phyloP scores from a whole-genome alignment of 805 yeast species.

The Kodamaea fukazawae region DNA sequence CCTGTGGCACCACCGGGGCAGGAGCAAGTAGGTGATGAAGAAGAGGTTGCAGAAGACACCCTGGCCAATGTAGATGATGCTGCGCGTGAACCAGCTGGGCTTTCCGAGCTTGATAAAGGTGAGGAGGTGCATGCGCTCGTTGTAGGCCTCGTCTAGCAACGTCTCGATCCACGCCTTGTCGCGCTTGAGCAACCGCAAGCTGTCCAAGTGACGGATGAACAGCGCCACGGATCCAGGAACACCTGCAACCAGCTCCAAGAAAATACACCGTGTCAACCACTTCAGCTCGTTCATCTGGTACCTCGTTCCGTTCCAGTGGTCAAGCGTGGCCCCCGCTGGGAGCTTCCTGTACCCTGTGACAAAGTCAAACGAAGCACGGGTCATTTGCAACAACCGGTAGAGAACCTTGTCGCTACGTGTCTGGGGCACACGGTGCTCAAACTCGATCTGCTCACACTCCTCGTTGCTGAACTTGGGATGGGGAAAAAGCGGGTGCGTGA shows the following conservation, averaged over 20 bases:
- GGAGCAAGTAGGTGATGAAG: conserved; percentile 55
- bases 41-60: conserved; percentile 68
- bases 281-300: conserved; percentile 57
- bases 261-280: conserved; percentile 63
- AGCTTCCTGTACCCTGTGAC: conserved; percentile 67
- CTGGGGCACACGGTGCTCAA: conserved; percentile 52
- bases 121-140: conserved; percentile 73
- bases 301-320: conserved; percentile 36
- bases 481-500: conserved; percentile 40
- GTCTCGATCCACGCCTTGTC: conserved; percentile 79
- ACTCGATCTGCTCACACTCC: conserved; percentile 37
- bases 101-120: conserved; percentile 64
- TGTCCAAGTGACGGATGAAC: conserved; percentile 64
- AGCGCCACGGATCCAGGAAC: conserved; percentile 82
- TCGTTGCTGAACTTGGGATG: conserved; percentile 32
- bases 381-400: conserved; percentile 39
- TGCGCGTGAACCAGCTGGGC: conserved; percentile 57
- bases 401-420: conserved; percentile 54
- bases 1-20: conserved; percentile 67
- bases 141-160: conserved; percentile 70
- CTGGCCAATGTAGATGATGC: conserved; percentile 59
- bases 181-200: conserved; percentile 57
- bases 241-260: conserved; percentile 71
- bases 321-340: conserved; percentile 23
- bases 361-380: conserved; percentile 54